These are phyloP conservation scores for Calonectria multiphialidica DNA, from an alignment of 2,329 filamentous ascomycete species.

Conservation along the genomic window DNA sequence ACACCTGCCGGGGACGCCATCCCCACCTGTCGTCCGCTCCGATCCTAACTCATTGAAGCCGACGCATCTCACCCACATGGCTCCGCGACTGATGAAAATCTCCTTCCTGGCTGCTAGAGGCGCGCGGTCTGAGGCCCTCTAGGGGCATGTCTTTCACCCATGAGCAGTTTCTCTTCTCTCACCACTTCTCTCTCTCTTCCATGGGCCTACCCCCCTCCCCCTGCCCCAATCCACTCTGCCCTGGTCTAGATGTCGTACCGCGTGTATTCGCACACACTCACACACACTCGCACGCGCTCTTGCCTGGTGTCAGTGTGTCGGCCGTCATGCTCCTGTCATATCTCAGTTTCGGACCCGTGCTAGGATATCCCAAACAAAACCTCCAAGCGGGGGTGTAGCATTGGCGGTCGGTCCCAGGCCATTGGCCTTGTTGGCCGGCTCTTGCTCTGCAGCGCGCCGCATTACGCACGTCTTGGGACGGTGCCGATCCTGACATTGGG, in stretches of 20 bases:
- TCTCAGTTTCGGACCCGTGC: constrained; percentile 21
- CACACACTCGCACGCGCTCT: background rate
- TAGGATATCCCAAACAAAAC: constrained; percentile 7
- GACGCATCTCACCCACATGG: constrained; percentile 8
- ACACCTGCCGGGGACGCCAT: constrained; percentile 10
- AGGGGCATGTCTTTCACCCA: constrained; percentile 1
- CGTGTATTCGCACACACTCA: background rate
- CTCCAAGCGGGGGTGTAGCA: constrained; percentile 2
- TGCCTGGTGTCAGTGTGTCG: constrained; percentile 6
- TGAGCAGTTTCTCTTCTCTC: background rate
- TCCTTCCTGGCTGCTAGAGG: background rate
- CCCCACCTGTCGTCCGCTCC: constrained; percentile 11
- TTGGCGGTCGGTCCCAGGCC: constrained; percentile 13
- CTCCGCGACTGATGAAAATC: background rate
- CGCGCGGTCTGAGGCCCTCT: background rate
- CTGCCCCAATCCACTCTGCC: background rate
- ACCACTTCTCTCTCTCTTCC: background rate
- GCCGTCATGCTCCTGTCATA: constrained; percentile 15
- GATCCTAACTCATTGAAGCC: constrained; percentile 14
- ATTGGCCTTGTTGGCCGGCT: constrained; percentile 33
- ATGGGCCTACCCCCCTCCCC: background rate
- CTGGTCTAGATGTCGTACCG: background rate
- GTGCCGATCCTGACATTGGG: constrained; percentile 31
- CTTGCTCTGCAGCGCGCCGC: constrained; percentile 11
- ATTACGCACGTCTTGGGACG: constrained; percentile 20